A percentile compares a stretch with the other conserved stretches of the same genome.
phyloP scores from a whole-genome alignment of 129 eudicot genomes.

The Centaurea solstitialis region DNA sequence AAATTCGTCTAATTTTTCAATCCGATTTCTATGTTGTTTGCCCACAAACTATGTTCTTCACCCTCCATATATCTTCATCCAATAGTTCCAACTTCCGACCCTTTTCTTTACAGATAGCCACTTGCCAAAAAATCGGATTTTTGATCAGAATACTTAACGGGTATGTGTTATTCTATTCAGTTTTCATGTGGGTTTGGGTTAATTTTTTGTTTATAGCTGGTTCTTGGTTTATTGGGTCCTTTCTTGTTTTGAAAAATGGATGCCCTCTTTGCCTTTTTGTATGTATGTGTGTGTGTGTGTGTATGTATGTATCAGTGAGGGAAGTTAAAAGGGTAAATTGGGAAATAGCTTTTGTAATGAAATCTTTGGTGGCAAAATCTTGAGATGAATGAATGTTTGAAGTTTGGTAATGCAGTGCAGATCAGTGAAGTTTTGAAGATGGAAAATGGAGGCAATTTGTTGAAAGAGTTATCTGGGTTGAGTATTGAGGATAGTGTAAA shows the following conservation, averaged over 20 bases:
- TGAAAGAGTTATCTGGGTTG: constrained; percentile 44
- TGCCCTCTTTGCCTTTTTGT: neutral
- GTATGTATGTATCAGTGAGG: constrained; percentile 12
- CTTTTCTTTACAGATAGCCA: neutral
- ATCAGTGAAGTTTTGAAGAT: constrained; percentile 34
- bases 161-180: neutral
- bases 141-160: neutral
- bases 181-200: neutral
- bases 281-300: neutral
- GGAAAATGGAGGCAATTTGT: constrained; percentile 64
- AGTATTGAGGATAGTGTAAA: constrained; percentile 27
- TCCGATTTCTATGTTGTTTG: constrained; percentile 11
- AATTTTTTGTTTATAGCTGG: neutral
- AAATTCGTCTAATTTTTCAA: neutral
- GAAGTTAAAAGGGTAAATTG: neutral
- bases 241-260: neutral
- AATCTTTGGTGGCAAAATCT: neutral
- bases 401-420: constrained; percentile 20
- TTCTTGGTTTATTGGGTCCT: neutral
- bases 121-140: neutral
- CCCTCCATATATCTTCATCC: constrained; percentile 5
- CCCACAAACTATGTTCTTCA: constrained; percentile 7
- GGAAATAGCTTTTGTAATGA: neutral
- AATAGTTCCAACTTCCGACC: neutral
- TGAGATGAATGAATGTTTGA: neutral